Conservation (phyloP, 331 rosid genomes). For the Stylosanthes scabra region DNA sequence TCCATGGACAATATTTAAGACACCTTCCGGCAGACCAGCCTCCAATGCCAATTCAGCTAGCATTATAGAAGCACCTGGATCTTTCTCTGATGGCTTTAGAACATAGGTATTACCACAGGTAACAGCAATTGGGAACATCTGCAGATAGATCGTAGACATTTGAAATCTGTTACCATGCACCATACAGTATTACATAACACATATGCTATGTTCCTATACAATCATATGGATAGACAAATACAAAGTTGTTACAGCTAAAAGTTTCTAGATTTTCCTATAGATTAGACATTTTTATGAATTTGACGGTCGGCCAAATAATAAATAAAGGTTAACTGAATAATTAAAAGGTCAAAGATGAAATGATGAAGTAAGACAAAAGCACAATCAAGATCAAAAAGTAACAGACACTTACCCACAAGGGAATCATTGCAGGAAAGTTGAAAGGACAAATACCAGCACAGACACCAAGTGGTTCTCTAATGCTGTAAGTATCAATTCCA, state of each 20-base stretch:
- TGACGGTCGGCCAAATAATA: conserved; percentile 11
- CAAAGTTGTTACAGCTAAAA: neutral
- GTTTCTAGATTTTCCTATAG: conserved; percentile 25
- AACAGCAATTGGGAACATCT: conserved; percentile 98
- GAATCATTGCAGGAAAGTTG: conserved; percentile 99
- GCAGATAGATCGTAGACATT: conserved; percentile 42
- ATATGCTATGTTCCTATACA: conserved; percentile 1
- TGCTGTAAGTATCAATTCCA: conserved; percentile 93
- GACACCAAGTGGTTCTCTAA: conserved; percentile 93
- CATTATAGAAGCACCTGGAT: conserved; percentile 91
- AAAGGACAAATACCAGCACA: conserved; percentile 99
- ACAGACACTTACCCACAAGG: conserved; percentile 82
- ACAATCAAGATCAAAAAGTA: conserved; percentile 12
- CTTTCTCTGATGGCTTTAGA: conserved; percentile 96
- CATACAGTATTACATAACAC: neutral
- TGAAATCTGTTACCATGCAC: conserved; percentile 18
- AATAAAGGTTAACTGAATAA: conserved; percentile 15
- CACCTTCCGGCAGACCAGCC: conserved; percentile 97
- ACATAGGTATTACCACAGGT: conserved; percentile 93
- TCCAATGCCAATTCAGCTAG: conserved; percentile 96
- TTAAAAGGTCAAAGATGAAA: conserved; percentile 24
- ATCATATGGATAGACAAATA: neutral
- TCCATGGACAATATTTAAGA: conserved; percentile 92
- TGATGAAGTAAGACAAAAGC: conserved; percentile 20
- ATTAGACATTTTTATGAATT: conserved; percentile 6